Conservation (phyloP, 2,329 filamentous ascomycete species). For the Xylariaceae sp. region DNA sequence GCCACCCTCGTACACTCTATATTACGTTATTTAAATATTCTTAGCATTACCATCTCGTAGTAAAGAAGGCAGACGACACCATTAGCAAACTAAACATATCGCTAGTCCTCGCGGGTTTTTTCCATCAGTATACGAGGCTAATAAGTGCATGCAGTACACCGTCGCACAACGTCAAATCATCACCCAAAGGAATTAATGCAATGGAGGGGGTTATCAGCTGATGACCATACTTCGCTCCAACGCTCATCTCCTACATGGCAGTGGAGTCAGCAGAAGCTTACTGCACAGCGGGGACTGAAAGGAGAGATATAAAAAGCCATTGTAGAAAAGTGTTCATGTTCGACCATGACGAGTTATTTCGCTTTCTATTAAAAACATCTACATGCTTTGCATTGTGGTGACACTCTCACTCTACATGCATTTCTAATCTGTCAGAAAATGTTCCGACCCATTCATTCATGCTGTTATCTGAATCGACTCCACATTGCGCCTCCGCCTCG, state of each 20-base stretch:
- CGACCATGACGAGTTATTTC: too few relatives aligned
- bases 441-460: conserved; percentile 21
- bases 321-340: too few relatives aligned
- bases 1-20: too few relatives aligned
- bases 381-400: conserved; percentile 13
- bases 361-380: conserved; percentile 10
- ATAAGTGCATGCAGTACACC: not conserved
- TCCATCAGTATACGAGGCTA: too few relatives aligned
- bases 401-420: conserved; percentile 34
- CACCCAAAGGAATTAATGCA: not conserved
- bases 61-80: too few relatives aligned
- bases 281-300: not conserved
- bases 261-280: not conserved
- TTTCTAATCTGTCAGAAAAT: conserved; percentile 10
- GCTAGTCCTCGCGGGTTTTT: too few relatives aligned
- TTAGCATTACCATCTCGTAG: too few relatives aligned
- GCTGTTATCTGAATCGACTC: conserved; percentile 21
- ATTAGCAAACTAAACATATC: too few relatives aligned
- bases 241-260: not conserved
- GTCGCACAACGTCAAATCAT: not conserved
- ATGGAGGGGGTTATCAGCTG: too few relatives aligned
- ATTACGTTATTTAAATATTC: too few relatives aligned
- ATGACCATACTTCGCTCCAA: too few relatives aligned
- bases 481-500: conserved; percentile 32
- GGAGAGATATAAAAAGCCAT: too few relatives aligned